Evolutionary conservation across 352 stramenopile genomes (phyloP).

Genomic region (Globisporangium orthogonon): DNA sequence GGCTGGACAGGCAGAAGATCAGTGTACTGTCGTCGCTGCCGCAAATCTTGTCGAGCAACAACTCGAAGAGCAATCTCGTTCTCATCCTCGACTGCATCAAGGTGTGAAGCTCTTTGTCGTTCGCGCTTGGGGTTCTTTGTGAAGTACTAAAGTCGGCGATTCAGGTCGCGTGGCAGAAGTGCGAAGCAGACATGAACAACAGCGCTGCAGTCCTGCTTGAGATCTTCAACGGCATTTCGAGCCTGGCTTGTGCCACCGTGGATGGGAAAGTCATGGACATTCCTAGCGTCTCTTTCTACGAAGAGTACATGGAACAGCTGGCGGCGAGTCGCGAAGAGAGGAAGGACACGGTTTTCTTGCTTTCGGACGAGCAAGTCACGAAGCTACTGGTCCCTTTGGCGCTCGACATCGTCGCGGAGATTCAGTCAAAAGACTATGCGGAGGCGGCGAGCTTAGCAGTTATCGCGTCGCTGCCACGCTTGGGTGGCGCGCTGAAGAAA

Average conservation of each 20-base stretch:
- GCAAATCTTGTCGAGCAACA: slow-evolving; percentile 67
- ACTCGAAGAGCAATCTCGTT: slow-evolving; percentile 61
- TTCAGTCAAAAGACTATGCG: slow-evolving; percentile 72
- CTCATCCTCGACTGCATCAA: slow-evolving; percentile 71
- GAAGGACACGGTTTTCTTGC: slow-evolving; percentile 53
- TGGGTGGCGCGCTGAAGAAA: slow-evolving; percentile 62
- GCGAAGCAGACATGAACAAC: slow-evolving; percentile 41
- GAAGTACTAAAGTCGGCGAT: too few relatives aligned
- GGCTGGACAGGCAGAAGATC: slow-evolving; percentile 78
- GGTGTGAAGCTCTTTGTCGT: slow-evolving; percentile 18
- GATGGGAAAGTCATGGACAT: slow-evolving; percentile 66
- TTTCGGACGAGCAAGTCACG: slow-evolving; percentile 68
- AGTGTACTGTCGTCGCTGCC: slow-evolving; percentile 62
- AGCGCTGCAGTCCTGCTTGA: slow-evolving; percentile 42
- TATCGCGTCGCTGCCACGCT: slow-evolving; percentile 49
- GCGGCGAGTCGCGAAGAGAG: slow-evolving; percentile 42
- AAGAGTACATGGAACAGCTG: slow-evolving; percentile 52
- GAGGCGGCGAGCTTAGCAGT: slow-evolving; percentile 54
- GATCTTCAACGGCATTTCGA: slow-evolving; percentile 54
- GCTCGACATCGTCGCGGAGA: slow-evolving; percentile 68
- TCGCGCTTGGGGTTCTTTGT: too few relatives aligned
- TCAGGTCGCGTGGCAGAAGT: slow-evolving; percentile 57
- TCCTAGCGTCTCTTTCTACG: slow-evolving; percentile 47
- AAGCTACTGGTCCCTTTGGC: slow-evolving; percentile 69
- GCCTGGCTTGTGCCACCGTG: slow-evolving; percentile 50